phyloP scores from a whole-genome alignment of 768 basidiomycete genomes.

The Auriculariales sp. region DNA sequence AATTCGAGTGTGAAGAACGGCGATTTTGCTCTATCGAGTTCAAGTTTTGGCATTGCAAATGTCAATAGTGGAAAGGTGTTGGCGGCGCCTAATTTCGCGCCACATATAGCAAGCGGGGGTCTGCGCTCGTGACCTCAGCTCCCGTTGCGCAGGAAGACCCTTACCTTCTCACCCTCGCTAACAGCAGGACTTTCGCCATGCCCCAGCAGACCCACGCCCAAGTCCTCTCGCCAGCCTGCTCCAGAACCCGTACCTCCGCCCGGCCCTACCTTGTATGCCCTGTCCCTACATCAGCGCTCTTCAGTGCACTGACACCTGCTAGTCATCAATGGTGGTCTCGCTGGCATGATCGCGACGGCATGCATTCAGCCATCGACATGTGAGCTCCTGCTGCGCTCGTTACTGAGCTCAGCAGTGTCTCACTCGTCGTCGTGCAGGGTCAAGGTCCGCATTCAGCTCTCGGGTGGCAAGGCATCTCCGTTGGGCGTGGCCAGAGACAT shows the following conservation, averaged over 20 bases:
- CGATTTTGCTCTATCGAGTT: too few species aligned
- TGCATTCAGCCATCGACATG: background rate
- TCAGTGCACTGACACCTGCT: too few species aligned
- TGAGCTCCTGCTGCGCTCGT: background rate
- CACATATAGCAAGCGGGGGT: too few species aligned
- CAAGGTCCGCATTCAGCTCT: background rate
- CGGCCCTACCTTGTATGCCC: background rate
- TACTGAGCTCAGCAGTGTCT: background rate
- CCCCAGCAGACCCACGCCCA: background rate
- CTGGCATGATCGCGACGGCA: background rate
- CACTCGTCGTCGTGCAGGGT: background rate
- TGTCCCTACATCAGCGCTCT: too few species aligned
- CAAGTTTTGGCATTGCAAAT: too few species aligned
- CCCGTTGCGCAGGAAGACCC: too few species aligned
- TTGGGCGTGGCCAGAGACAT: background rate
- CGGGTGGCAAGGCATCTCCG: background rate
- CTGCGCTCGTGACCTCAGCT: too few species aligned
- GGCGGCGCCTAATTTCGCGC: too few species aligned
- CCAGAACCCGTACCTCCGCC: background rate
- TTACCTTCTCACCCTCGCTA: too few species aligned
- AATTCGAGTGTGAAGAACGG: slow-evolving; percentile 94
- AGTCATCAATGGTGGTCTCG: slow-evolving; percentile 1
- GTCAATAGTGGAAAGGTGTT: too few species aligned
- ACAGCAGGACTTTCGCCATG: too few species aligned
- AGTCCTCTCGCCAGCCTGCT: background rate